Percentiles rank a stretch among this genome's conserved stretches.
Evolutionary conservation across 257 asterid species (phyloP).

Genomic region (Rhazya stricta): DNA sequence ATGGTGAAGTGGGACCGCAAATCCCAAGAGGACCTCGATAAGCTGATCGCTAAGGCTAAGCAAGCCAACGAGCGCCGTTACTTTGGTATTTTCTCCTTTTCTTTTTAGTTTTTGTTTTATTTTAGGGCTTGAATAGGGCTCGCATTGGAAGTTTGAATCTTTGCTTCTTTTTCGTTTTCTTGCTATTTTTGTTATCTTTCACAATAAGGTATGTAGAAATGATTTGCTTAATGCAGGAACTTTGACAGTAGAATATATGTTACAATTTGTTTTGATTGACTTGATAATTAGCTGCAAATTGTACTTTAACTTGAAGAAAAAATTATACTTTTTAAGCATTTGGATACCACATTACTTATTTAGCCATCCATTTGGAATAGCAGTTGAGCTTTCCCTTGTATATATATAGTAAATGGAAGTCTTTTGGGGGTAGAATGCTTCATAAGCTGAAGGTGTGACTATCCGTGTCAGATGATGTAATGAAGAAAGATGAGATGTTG

Average conservation of each 20-base stretch:
- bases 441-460: background rate
- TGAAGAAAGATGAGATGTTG: background rate
- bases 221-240: background rate
- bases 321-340: background rate
- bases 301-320: background rate
- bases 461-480: background rate
- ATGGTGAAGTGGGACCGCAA: slow-evolving; percentile 80
- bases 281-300: background rate
- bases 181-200: background rate
- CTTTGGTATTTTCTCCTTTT: slow-evolving; percentile 49
- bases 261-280: background rate
- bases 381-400: background rate
- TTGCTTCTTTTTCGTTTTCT: background rate
- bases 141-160: background rate
- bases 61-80: slow-evolving; percentile 92
- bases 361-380: background rate
- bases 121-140: background rate
- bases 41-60: slow-evolving; percentile 70
- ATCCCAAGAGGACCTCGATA: slow-evolving; percentile 80
- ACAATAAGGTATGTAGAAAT: no score
- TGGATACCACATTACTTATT: background rate
- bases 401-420: background rate
- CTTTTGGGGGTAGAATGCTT: background rate
- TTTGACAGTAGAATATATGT: background rate
- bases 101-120: background rate